Base-by-base conservation (phyloP, 1,284 basidiomycete genomes). In the Trichosporon sp. region DNA sequence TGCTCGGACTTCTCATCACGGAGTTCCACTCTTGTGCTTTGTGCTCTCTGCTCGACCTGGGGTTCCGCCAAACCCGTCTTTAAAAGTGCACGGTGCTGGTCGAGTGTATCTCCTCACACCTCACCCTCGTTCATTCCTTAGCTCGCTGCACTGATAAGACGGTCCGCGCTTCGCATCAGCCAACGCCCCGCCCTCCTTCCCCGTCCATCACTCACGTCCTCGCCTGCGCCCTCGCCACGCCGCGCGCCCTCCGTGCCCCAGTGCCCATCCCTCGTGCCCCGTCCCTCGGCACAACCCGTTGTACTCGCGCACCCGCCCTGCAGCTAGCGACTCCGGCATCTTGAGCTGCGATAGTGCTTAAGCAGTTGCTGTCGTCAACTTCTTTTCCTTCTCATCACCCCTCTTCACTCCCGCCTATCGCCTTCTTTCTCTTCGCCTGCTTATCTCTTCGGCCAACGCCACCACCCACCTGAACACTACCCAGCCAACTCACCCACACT, bases 41-140 rank as follows among this genome's bases (percentile, higher is more conserved):
- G 26, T 26, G 26, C 26, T 26, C 26, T 26, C 26, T 26, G 26
- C 26, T 54, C 51, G 51, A 54, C 21, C 51, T 54, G 51, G 51
- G 51, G 51, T 54, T 46, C 43, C 43, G n/a, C 40, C 14, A 11
- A 16, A 16, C 43, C 16, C n/a, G 16, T 46, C 11, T 26, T 26
- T 26, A 26, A n/a, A 54, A 54, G 51, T 54, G 51, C 51, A 54
- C 51, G 19, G n/a, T 21, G 51, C 3, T 54, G 14, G 4, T 54
- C 21, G 51, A 21, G 51, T 26, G n/a, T 54, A 26, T 26, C 26
- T 26, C 26, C 26, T 26, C 51, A 26, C 26, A 26, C 26, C 51
- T 54, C 51, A 54, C 51, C n/a, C 51, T 54, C 19, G n/a, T 54
- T 54, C 51, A 54, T 54, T 54, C 51, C 51, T 54, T 21, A n/a